phyloP scores from a whole-genome alignment of 192 early-diverging fungal species.

The Coemansia sp. region DNA sequence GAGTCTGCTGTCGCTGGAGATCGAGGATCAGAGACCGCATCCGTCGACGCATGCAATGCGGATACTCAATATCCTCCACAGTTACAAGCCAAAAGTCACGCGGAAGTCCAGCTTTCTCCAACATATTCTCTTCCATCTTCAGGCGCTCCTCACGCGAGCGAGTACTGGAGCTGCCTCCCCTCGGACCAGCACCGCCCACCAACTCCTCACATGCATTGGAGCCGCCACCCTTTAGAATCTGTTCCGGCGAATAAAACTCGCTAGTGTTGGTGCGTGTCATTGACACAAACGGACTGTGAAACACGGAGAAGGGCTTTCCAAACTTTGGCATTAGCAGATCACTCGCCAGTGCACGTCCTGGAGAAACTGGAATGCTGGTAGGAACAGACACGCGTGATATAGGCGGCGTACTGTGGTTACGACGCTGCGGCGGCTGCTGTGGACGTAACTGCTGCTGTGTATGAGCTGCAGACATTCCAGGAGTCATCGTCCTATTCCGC shows the following conservation, averaged over 20 bases:
- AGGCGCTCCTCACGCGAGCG: slow-evolving; percentile 34
- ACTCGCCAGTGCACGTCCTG: slow-evolving; percentile 37
- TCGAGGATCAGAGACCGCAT: slow-evolving; percentile 43
- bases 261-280: slow-evolving; percentile 7
- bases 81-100: slow-evolving; percentile 53
- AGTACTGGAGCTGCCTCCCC: neutral
- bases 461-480: slow-evolving; percentile 14
- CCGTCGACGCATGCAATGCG: slow-evolving; percentile 45
- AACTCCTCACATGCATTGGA: slow-evolving; percentile 4
- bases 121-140: slow-evolving; percentile 32
- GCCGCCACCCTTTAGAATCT: slow-evolving; percentile 34
- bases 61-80: slow-evolving; percentile 55
- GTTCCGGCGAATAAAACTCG: slow-evolving; percentile 17
- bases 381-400: slow-evolving; percentile 3
- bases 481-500: slow-evolving; percentile 5
- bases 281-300: slow-evolving; percentile 29
- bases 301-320: slow-evolving; percentile 28
- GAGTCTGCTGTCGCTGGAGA: slow-evolving; percentile 28
- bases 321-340: slow-evolving; percentile 46
- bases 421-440: slow-evolving; percentile 6
- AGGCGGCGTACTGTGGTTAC: slow-evolving; percentile 16
- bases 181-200: slow-evolving; percentile 3
- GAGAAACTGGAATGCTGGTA: slow-evolving; percentile 4
- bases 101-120: slow-evolving; percentile 48
- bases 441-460: slow-evolving; percentile 7